These are phyloP conservation scores for Daedalea quercina DNA, from an alignment of 768 basidiomycete species.

Conservation along the genomic window DNA sequence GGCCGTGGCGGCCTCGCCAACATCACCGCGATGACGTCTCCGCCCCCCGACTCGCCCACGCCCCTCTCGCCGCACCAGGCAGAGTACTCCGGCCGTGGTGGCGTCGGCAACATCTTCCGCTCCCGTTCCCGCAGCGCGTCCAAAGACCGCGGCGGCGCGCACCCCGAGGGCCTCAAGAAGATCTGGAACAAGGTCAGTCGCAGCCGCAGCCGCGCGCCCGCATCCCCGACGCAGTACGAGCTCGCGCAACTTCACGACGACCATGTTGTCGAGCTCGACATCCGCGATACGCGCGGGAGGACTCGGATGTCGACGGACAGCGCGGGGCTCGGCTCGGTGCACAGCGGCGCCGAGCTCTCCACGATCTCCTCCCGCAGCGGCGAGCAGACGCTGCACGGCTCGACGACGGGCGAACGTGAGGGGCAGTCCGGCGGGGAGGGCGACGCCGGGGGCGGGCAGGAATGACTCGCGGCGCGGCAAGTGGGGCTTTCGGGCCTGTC, in stretches of 20 bases:
- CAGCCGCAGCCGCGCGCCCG: conserved; percentile 1
- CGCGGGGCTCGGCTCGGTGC: not conserved
- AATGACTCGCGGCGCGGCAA: not conserved
- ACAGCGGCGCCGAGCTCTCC: not conserved
- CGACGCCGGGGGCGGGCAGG: not conserved
- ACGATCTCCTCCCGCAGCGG: not conserved
- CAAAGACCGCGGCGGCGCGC: conserved; percentile 12
- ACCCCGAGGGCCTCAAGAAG: conserved; percentile 13
- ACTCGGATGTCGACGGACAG: too few relatives aligned
- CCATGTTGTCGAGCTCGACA: not conserved
- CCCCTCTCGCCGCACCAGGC: conserved; percentile 15
- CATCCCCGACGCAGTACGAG: too few relatives aligned
- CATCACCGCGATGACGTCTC: too few relatives aligned
- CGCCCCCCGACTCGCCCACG: too few relatives aligned
- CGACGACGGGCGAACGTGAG: not conserved
- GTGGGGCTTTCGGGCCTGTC: not conserved
- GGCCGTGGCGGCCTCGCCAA: too few relatives aligned
- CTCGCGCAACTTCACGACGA: not conserved
- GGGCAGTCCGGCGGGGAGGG: too few relatives aligned
- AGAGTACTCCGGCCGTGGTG: conserved; percentile 51
- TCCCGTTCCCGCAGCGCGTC: conserved; percentile 25
- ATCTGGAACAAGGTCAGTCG: conserved; percentile 10
- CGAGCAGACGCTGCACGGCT: not conserved
- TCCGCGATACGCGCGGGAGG: not conserved
- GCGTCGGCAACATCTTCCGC: conserved; percentile 50